A percentile compares a stretch with the other conserved stretches of the same genome.
Evolutionary conservation across 495 filamentous ascomycete genomes (phyloP).

Genomic region (Astrocystis sublimbata): DNA sequence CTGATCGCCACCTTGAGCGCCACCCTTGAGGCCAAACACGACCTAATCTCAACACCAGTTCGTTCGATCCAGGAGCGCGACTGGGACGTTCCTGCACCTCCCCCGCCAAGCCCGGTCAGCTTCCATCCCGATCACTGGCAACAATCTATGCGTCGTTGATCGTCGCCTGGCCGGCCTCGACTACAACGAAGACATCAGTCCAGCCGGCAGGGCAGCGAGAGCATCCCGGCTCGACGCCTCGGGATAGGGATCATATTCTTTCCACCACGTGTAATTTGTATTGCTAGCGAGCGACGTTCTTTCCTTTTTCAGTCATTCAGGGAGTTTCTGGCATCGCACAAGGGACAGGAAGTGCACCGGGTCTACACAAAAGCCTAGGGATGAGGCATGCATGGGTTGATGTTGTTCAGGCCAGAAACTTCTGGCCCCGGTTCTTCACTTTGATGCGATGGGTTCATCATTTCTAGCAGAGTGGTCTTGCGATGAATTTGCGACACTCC

Average conservation of each 20-base stretch:
- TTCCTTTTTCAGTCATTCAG: conserved; percentile 22
- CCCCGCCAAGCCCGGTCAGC: conserved; percentile 51
- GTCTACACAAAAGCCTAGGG: conserved; percentile 37
- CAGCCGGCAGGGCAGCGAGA: neutral
- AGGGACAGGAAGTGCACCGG: conserved; percentile 27
- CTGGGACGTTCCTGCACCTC: conserved; percentile 52
- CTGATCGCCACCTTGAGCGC: conserved; percentile 50
- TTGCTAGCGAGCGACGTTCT: conserved; percentile 24
- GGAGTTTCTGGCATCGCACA: conserved; percentile 32
- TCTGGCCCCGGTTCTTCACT: conserved; percentile 9
- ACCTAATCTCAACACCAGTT: conserved; percentile 39
- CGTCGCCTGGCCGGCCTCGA: neutral
- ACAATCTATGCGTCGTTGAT: conserved; percentile 27
- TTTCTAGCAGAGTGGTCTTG: conserved; percentile 23
- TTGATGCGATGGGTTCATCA: conserved; percentile 22
- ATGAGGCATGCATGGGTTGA: conserved; percentile 24
- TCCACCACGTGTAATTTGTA: conserved; percentile 29
- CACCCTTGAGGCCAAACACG: conserved; percentile 40
- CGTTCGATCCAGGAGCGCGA: conserved; percentile 50
- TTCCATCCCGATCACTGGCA: conserved; percentile 50
- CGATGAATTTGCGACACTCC: conserved; percentile 3
- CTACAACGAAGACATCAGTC: no score
- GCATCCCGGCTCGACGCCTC: neutral
- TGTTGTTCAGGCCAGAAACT: conserved; percentile 19
- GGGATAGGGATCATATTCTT: neutral